These are phyloP conservation scores for Mycosarcoma mackinlayi DNA, from an alignment of 1,284 basidiomycete genomes.

Conservation along the genomic window DNA sequence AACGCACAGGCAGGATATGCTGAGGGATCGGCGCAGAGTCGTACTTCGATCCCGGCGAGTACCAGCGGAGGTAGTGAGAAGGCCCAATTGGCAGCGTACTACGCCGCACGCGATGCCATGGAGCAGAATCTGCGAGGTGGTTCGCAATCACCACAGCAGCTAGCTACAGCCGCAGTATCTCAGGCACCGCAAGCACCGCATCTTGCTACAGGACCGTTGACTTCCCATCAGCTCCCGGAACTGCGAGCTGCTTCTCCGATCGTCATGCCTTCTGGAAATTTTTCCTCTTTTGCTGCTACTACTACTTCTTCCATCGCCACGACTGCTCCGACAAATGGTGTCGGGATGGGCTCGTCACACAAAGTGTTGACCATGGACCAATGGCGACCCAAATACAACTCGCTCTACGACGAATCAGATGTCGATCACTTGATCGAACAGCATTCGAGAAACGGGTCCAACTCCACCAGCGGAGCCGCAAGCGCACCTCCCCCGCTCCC, in stretches of 20 bases:
- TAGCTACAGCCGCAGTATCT: neutral
- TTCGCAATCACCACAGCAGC: neutral
- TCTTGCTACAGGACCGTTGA: neutral
- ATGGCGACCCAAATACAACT: constrained; percentile 31
- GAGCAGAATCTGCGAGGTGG: constrained; percentile 12
- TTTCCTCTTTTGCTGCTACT: too few species aligned
- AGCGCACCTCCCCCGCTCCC: constrained; percentile 35
- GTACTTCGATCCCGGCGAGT: too few species aligned
- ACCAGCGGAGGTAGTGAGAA: constrained; percentile 27
- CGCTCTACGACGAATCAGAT: constrained; percentile 33
- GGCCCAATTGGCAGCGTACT: constrained; percentile 47
- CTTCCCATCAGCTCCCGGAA: constrained; percentile 2
- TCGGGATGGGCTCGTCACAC: too few species aligned
- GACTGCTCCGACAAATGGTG: too few species aligned
- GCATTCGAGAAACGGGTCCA: neutral
- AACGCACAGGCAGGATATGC: too few species aligned
- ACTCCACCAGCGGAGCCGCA: too few species aligned
- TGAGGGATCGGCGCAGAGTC: neutral
- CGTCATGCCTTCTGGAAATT: neutral
- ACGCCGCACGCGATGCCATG: constrained; percentile 42
- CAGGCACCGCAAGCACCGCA: neutral
- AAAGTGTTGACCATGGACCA: constrained; percentile 7
- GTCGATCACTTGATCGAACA: neutral
- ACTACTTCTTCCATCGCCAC: too few species aligned
- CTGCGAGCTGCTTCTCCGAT: neutral